phyloP scores from a whole-genome alignment of 139 green algal species.

The Closterium sp. region DNA sequence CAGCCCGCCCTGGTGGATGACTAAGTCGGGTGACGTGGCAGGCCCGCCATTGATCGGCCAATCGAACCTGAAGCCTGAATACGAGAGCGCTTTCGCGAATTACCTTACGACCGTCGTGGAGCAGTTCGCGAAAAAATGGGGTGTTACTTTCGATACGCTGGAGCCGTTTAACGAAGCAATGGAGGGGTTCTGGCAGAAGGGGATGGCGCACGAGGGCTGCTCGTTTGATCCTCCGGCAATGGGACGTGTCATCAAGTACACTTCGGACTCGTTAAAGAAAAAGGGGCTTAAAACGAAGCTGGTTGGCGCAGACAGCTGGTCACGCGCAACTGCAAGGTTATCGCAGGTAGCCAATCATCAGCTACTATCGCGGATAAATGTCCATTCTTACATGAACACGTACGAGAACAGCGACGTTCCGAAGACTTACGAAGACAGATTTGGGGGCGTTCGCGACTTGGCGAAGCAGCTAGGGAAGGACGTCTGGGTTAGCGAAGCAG shows the following conservation, averaged over 20 bases:
- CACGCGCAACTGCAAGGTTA: background rate
- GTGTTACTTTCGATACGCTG: slow-evolving; percentile 39
- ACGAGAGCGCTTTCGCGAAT: slow-evolving; percentile 44
- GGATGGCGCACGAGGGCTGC: slow-evolving; percentile 54
- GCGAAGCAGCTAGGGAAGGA: slow-evolving; percentile 20
- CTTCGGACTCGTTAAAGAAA: slow-evolving; percentile 4
- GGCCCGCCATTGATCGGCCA: slow-evolving; percentile 11
- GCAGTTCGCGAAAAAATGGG: slow-evolving; percentile 26
- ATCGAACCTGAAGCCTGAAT: slow-evolving; percentile 38
- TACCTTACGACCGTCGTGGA: slow-evolving; percentile 49
- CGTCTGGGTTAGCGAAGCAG: slow-evolving; percentile 51
- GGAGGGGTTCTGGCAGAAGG: slow-evolving; percentile 37
- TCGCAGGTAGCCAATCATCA: background rate
- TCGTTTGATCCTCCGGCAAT: slow-evolving; percentile 34
- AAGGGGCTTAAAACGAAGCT: slow-evolving; percentile 10
- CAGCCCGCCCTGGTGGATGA: slow-evolving; percentile 54
- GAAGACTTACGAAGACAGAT: background rate
- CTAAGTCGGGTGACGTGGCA: slow-evolving; percentile 22
- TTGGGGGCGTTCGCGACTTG: slow-evolving; percentile 8
- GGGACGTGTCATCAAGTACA: slow-evolving; percentile 25
- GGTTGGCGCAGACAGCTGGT: background rate
- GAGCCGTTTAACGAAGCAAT: slow-evolving; percentile 56
- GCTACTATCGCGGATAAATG: background rate
- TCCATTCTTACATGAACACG: background rate
- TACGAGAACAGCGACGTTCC: background rate